Conservation (phyloP, 2,329 filamentous ascomycete genomes). For the Claviceps sp. region DNA sequence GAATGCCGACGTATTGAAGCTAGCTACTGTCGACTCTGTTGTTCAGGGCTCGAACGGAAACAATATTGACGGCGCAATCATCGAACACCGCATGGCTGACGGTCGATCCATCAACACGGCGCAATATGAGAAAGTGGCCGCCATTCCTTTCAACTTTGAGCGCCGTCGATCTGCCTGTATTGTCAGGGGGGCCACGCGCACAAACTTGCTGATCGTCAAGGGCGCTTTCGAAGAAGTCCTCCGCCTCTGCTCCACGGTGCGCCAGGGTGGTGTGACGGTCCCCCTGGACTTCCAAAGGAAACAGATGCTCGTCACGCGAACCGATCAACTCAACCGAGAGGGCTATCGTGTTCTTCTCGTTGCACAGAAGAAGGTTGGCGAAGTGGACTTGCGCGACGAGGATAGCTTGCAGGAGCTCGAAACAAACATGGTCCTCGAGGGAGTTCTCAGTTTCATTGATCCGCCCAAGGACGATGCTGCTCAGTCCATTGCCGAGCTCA, state of each 20-base stretch:
- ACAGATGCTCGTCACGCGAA: conserved; percentile 7
- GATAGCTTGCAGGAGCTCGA: conserved; percentile 12
- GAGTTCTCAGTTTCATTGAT: conserved; percentile 17
- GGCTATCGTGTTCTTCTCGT: conserved; percentile 15
- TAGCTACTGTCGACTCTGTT: conserved; percentile 14
- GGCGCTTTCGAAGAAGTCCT: conserved; percentile 18
- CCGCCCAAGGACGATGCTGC: conserved; percentile 17
- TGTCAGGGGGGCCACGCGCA: conserved; percentile 11
- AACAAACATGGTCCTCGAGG: conserved; percentile 13
- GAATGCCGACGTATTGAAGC: conserved; percentile 12
- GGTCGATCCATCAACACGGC: conserved; percentile 9
- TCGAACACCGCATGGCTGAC: conserved; percentile 7
- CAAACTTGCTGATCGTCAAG: conserved; percentile 16
- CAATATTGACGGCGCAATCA: conserved; percentile 16
- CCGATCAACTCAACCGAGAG: conserved; percentile 8
- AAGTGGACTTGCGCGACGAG: conserved; percentile 9
- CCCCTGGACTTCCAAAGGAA: conserved; percentile 9
- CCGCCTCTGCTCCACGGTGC: conserved; percentile 10
- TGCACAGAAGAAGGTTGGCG: conserved; percentile 10
- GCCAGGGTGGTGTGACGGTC: conserved; percentile 7
- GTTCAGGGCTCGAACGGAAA: conserved; percentile 16
- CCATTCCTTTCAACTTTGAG: conserved; percentile 16
- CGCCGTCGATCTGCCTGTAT: conserved; percentile 13
- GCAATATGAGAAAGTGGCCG: conserved; percentile 11
- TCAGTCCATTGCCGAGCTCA: conserved; percentile 12